Evolutionary conservation across 2,329 filamentous ascomycete species (phyloP).

Genomic region (Exophiala calicioides): DNA sequence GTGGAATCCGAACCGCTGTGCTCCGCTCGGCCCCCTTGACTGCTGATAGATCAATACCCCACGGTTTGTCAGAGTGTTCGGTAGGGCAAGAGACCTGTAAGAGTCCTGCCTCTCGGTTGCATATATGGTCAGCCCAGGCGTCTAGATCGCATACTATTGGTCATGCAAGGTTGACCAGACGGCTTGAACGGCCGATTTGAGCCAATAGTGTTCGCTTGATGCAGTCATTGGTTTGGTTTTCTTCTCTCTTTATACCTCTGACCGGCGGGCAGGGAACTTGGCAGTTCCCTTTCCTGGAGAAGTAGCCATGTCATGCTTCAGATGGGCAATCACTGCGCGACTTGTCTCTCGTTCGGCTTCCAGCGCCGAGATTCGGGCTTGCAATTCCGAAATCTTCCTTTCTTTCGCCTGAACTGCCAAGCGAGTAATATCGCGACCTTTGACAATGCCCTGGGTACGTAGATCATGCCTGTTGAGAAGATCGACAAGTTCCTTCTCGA

Average conservation of each 20-base stretch:
- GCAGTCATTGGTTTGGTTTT: background rate
- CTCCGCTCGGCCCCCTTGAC: no score
- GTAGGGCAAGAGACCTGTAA: no score
- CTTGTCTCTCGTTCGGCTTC: slow-evolving; percentile 59
- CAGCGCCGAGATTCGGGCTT: slow-evolving; percentile 62
- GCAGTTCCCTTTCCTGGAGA: slow-evolving; percentile 24
- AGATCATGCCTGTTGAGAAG: slow-evolving; percentile 59
- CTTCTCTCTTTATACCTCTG: slow-evolving; percentile 16
- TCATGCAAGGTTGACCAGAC: no score
- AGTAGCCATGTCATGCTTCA: slow-evolving; percentile 36
- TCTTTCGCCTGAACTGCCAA: slow-evolving; percentile 65
- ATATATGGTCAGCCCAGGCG: no score
- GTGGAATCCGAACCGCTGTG: no score
- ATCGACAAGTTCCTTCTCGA: slow-evolving; percentile 39
- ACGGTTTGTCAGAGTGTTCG: no score
- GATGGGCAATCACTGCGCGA: slow-evolving; percentile 45
- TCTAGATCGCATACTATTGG: no score
- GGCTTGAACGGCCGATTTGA: no score
- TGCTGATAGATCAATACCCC: no score
- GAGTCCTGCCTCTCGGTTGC: no score
- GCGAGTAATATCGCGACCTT: slow-evolving; percentile 67
- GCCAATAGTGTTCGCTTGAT: no score
- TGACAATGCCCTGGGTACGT: slow-evolving; percentile 61
- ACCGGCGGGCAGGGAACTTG: slow-evolving; percentile 11
- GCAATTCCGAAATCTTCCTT: slow-evolving; percentile 64